Evolutionary conservation across 495 filamentous ascomycete genomes (phyloP).

Genomic region (Neurospora sp.): DNA sequence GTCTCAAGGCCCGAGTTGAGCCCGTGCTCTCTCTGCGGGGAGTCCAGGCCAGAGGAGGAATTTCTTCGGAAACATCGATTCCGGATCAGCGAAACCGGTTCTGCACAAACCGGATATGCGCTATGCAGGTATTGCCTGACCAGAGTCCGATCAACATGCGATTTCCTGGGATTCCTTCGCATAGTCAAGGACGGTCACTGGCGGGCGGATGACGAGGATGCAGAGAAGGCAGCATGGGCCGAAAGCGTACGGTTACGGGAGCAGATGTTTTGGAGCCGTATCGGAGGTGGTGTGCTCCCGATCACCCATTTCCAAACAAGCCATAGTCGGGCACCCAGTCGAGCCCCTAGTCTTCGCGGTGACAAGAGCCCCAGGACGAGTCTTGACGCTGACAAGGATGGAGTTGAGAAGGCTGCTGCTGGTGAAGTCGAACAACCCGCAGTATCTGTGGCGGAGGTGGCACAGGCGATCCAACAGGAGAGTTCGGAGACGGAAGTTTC

Average conservation of each 20-base stretch:
- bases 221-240: slow-evolving; percentile 80
- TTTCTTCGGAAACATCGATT: slow-evolving; percentile 80
- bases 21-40: slow-evolving; percentile 83
- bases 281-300: slow-evolving; percentile 82
- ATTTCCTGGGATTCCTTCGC: slow-evolving; percentile 82
- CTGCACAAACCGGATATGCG: slow-evolving; percentile 72
- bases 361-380: slow-evolving; percentile 21
- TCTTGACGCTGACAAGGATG: slow-evolving; percentile 8
- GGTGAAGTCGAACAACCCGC: background rate
- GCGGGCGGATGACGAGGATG: slow-evolving; percentile 64
- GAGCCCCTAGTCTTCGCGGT: slow-evolving; percentile 14
- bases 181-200: slow-evolving; percentile 85
- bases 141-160: slow-evolving; percentile 77
- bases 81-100: slow-evolving; percentile 73
- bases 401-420: background rate
- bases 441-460: background rate
- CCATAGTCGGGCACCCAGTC: slow-evolving; percentile 8
- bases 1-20: slow-evolving; percentile 50
- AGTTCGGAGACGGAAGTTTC: background rate
- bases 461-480: background rate
- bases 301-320: slow-evolving; percentile 18
- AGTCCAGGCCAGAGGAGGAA: slow-evolving; percentile 55
- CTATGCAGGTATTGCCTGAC: slow-evolving; percentile 79
- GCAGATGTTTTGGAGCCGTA: slow-evolving; percentile 89
- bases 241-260: slow-evolving; percentile 82